These are phyloP conservation scores for Pichia sp. DNA, from an alignment of 1,139 yeast genomes.

Conservation along the genomic window DNA sequence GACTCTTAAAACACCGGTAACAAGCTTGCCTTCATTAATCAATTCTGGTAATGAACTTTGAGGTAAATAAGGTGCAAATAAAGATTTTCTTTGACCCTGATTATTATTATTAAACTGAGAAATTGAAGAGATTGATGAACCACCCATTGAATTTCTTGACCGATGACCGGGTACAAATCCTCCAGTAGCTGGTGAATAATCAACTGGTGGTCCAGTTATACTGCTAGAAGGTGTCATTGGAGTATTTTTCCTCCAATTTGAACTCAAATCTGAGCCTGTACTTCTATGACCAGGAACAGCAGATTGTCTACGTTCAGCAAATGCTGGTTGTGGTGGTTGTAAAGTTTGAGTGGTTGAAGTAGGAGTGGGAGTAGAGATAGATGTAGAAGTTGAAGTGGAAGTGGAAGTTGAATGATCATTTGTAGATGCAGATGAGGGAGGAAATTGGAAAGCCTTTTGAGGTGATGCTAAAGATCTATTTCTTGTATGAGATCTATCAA, in stretches of 20 bases:
- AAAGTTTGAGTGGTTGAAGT: conserved; percentile 5
- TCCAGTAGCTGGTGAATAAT: neutral
- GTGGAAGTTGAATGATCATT: too few species aligned
- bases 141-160: conserved; percentile 60
- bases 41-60: conserved; percentile 88
- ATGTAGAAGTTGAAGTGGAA: neutral
- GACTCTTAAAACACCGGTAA: conserved; percentile 86
- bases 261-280: conserved; percentile 56
- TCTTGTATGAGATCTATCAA: conserved; percentile 19
- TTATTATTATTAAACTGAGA: conserved; percentile 31
- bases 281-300: conserved; percentile 52
- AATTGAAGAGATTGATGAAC: conserved; percentile 51
- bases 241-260: conserved; percentile 50
- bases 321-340: conserved; percentile 27
- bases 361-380: neutral
- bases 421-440: conserved; percentile 31
- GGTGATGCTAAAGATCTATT: conserved; percentile 29
- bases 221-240: conserved; percentile 1
- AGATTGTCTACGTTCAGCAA: conserved; percentile 36
- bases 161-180: conserved; percentile 61
- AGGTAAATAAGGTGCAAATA: conserved; percentile 93
- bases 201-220: neutral
- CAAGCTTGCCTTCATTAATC: conserved; percentile 83
- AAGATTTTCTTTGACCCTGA: conserved; percentile 60
- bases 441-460: conserved; percentile 34